These are phyloP conservation scores for Usnea hakonensis DNA, from an alignment of 495 filamentous ascomycete genomes.

Conservation along the genomic window DNA sequence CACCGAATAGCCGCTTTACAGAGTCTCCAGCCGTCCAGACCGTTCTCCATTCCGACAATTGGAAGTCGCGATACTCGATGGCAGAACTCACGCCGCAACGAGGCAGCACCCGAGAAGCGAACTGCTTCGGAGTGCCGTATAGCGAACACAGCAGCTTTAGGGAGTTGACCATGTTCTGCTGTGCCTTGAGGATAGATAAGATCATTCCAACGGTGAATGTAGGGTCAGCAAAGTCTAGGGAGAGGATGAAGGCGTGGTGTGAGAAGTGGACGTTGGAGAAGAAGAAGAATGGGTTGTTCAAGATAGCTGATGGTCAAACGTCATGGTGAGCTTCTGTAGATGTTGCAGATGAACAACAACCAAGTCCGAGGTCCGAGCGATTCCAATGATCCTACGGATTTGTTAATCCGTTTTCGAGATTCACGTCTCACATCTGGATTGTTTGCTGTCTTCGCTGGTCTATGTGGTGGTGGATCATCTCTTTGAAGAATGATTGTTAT, in stretches of 20 bases:
- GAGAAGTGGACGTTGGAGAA: constrained; percentile 83
- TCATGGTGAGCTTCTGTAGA: constrained; percentile 11
- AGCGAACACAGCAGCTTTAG: constrained; percentile 91
- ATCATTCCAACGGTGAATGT: constrained; percentile 95
- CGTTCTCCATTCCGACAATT: constrained; percentile 64
- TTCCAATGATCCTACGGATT: no score
- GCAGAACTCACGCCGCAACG: constrained; percentile 66
- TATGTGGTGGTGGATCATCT: no score
- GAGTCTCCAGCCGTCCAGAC: constrained; percentile 57
- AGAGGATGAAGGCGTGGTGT: constrained; percentile 85
- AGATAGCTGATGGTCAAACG: constrained; percentile 33
- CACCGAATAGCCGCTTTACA: constrained; percentile 53
- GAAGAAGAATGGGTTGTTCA: constrained; percentile 68
- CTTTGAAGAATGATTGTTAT: no score
- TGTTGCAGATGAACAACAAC: no score
- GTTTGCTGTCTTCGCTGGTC: no score
- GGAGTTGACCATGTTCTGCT: constrained; percentile 89
- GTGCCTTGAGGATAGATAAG: constrained; percentile 74
- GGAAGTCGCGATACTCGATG: constrained; percentile 60
- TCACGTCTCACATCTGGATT: no score
- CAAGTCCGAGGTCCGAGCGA: no score
- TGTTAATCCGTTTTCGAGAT: no score
- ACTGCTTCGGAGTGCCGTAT: constrained; percentile 88
- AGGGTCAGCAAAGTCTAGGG: constrained; percentile 58
- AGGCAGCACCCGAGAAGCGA: constrained; percentile 65